A percentile compares a stretch with the other conserved stretches of the same genome.
Evolutionary conservation across 1,284 basidiomycete genomes (phyloP).

Genomic region (Neotropicomus parvogracilis): DNA sequence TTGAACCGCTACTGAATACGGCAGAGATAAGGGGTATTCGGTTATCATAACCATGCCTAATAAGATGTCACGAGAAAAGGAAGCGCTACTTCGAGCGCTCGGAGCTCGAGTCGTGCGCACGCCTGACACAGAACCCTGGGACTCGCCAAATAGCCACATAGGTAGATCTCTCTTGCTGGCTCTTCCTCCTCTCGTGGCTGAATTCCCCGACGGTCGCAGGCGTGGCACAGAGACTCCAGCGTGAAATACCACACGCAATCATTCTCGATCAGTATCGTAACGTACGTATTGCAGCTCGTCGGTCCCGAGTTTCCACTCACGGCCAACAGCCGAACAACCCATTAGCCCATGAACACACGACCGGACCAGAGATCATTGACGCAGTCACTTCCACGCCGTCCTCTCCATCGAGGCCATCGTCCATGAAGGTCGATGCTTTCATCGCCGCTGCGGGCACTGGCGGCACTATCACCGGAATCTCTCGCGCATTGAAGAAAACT

Average conservation of each 20-base stretch:
- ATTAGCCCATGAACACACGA: conserved; percentile 82
- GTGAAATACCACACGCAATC: conserved; percentile 79
- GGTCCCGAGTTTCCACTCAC: background rate
- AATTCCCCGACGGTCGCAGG: conserved; percentile 81
- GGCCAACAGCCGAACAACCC: conserved; percentile 73
- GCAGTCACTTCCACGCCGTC: conserved; percentile 63
- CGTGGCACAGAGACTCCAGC: conserved; percentile 74
- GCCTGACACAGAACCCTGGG: conserved; percentile 85
- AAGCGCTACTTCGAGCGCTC: conserved; percentile 84
- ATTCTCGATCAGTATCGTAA: conserved; percentile 91
- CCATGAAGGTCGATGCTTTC: conserved; percentile 76
- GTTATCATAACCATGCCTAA: conserved; percentile 94
- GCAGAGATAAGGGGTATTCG: conserved; percentile 81
- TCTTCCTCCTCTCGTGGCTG: conserved; percentile 60
- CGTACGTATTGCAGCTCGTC: conserved; percentile 38
- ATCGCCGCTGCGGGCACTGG: conserved; percentile 94
- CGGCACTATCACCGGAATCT: conserved; percentile 88
- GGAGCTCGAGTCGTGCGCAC: conserved; percentile 95
- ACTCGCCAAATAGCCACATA: conserved; percentile 86
- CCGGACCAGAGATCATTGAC: conserved; percentile 86
- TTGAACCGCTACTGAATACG: conserved; percentile 66
- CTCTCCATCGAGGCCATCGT: conserved; percentile 52
- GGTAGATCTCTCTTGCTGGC: conserved; percentile 52
- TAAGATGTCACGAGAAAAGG: conserved; percentile 98
- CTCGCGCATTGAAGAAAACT: conserved; percentile 75